A percentile compares a stretch with the other conserved stretches of the same genome.
Conservation (phyloP, 163 green algal species). For the Prototheca stagnorum region DNA sequence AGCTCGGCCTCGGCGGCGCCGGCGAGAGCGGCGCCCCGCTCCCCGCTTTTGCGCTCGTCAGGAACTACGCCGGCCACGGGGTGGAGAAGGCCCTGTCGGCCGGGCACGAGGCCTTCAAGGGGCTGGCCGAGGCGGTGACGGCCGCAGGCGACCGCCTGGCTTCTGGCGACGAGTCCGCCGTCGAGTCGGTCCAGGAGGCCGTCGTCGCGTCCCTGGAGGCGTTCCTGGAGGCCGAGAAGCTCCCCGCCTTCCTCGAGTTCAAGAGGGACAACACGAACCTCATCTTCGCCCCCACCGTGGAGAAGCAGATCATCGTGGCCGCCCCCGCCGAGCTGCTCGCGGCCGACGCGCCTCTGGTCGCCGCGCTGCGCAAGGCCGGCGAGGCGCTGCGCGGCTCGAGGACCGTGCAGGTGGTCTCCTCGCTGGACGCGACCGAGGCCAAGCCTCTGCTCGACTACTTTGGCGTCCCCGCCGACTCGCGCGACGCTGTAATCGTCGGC, state of each 20-base stretch:
- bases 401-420: constrained; percentile 56
- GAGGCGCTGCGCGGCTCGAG: constrained; percentile 31
- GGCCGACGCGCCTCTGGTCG: constrained; percentile 11
- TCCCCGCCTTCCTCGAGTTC: constrained; percentile 37
- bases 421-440: constrained; percentile 27
- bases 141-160: background rate
- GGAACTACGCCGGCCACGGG: constrained; percentile 36
- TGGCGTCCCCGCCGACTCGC: constrained; percentile 31
- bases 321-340: constrained; percentile 13
- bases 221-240: constrained; percentile 47
- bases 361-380: constrained; percentile 4
- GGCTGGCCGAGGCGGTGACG: constrained; percentile 2
- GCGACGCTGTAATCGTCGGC: constrained; percentile 11
- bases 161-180: no score
- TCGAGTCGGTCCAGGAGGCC: no score
- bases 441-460: constrained; percentile 59
- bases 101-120: constrained; percentile 12
- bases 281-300: constrained; percentile 25
- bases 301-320: constrained; percentile 15
- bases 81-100: constrained; percentile 4
- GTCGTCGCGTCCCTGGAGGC: no score
- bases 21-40: no score
- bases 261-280: constrained; percentile 1
- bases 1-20: constrained; percentile 28
- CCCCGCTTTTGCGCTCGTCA: constrained; percentile 30